These are phyloP conservation scores for Diplodia mutila DNA, from an alignment of 2,329 filamentous ascomycete genomes.

Conservation along the genomic window DNA sequence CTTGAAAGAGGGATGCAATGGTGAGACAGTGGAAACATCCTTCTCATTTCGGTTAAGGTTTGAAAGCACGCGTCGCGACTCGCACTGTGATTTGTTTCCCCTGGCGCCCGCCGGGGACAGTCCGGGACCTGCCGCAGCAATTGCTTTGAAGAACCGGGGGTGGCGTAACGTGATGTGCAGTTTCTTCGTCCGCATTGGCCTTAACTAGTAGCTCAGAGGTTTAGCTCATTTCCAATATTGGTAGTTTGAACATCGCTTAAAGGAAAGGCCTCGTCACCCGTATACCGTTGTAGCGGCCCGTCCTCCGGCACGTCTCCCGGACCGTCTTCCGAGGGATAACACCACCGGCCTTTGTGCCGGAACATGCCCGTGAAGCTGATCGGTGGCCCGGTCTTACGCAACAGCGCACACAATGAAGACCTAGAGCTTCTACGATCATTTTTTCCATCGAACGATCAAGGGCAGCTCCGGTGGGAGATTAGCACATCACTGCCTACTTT, in stretches of 20 bases:
- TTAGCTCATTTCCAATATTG: conserved; percentile 3
- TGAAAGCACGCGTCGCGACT: neutral
- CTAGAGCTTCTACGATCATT: neutral
- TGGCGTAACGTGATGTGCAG: conserved; percentile 12
- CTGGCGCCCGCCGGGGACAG: neutral
- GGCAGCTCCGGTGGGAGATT: neutral
- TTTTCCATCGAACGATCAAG: neutral
- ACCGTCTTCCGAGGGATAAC: neutral
- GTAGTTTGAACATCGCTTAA: conserved; percentile 10
- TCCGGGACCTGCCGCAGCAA: neutral
- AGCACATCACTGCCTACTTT: neutral
- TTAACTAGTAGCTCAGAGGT: neutral
- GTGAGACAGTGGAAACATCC: conserved; percentile 12
- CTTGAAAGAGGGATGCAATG: neutral
- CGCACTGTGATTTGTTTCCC: neutral
- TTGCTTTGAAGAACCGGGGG: neutral
- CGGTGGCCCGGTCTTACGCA: neutral
- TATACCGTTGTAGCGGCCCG: neutral
- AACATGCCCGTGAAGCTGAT: neutral
- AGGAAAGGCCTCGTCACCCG: neutral
- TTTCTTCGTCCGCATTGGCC: neutral
- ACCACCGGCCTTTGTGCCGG: neutral
- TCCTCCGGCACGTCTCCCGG: conserved; percentile 1
- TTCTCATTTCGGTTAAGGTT: conserved; percentile 19
- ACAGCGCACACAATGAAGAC: neutral